These are phyloP conservation scores for Gossypium aridum DNA, from an alignment of 441 rosid species.

Conservation along the genomic window DNA sequence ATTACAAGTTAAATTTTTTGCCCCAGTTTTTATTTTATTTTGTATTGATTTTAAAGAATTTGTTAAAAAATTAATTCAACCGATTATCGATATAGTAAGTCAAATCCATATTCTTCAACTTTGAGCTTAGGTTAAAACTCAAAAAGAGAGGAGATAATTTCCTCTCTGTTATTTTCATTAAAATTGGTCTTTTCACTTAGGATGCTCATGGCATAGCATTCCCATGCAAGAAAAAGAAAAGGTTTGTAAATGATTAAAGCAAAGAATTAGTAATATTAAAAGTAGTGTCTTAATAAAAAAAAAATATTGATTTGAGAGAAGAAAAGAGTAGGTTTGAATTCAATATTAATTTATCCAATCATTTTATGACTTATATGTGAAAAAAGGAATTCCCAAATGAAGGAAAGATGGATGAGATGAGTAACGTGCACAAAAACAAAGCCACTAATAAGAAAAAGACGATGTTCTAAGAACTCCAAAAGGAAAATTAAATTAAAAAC, in stretches of 20 bases:
- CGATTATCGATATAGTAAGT: no score
- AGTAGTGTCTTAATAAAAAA: neutral
- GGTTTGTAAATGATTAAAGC: neutral
- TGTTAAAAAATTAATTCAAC: no score
- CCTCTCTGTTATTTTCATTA: neutral
- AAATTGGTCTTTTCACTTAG: neutral
- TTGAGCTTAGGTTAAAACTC: neutral
- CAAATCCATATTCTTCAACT: neutral
- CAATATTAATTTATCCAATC: neutral
- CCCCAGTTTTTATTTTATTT: no score
- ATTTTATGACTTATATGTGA: no score
- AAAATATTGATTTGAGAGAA: neutral
- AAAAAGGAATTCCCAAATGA: neutral
- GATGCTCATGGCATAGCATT: neutral
- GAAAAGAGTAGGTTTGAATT: neutral
- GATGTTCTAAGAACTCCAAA: slow-evolving; percentile 7
- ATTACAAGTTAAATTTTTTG: neutral
- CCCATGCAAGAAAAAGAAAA: neutral
- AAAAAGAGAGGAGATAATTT: neutral
- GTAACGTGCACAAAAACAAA: slow-evolving; percentile 23
- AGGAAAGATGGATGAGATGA: neutral
- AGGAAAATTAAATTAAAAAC: neutral
- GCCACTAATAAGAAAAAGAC: slow-evolving; percentile 16
- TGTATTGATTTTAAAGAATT: no score
- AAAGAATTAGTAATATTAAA: neutral